These are phyloP conservation scores for Zangia roseola DNA, from an alignment of 768 basidiomycete genomes.

Conservation along the genomic window DNA sequence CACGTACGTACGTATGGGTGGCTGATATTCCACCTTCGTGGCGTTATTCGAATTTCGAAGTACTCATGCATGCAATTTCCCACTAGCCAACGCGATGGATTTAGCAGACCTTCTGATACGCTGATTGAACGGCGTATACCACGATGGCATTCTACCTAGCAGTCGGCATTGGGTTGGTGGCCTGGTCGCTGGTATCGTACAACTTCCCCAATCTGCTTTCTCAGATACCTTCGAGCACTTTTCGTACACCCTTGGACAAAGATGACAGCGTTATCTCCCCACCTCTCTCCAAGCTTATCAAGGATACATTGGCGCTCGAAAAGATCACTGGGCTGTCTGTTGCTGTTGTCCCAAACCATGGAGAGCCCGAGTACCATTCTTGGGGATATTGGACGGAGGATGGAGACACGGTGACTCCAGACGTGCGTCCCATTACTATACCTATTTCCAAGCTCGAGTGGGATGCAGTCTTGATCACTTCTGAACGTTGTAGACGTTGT, in stretches of 20 bases:
- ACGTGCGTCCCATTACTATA: constrained; percentile 27
- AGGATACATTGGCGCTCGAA: constrained; percentile 15
- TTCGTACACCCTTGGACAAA: neutral
- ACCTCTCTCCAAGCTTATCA: constrained; percentile 18
- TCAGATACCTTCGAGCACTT: neutral
- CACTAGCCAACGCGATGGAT: neutral
- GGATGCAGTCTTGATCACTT: neutral
- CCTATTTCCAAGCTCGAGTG: neutral
- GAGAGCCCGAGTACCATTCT: constrained; percentile 27
- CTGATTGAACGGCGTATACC: neutral
- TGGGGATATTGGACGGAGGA: constrained; percentile 39
- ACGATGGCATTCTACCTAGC: constrained; percentile 11
- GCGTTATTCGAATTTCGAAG: no score
- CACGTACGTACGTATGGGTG: no score
- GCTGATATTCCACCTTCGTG: no score
- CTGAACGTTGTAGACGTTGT: constrained; percentile 39
- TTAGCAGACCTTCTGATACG: neutral
- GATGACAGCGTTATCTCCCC: constrained; percentile 13
- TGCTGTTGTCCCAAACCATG: constrained; percentile 25
- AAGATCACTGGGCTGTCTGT: constrained; percentile 33
- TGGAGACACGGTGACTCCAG: constrained; percentile 29
- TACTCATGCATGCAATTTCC: constrained; percentile 10
- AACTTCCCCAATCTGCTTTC: constrained; percentile 6
- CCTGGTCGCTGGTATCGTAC: constrained; percentile 12
- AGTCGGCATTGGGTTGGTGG: constrained; percentile 6